Evolutionary conservation across 2,329 filamentous ascomycete genomes (phyloP), one percentile per base, ranked within the genome.

Genomic region (Ascochyta viciae-villosae): DNA sequence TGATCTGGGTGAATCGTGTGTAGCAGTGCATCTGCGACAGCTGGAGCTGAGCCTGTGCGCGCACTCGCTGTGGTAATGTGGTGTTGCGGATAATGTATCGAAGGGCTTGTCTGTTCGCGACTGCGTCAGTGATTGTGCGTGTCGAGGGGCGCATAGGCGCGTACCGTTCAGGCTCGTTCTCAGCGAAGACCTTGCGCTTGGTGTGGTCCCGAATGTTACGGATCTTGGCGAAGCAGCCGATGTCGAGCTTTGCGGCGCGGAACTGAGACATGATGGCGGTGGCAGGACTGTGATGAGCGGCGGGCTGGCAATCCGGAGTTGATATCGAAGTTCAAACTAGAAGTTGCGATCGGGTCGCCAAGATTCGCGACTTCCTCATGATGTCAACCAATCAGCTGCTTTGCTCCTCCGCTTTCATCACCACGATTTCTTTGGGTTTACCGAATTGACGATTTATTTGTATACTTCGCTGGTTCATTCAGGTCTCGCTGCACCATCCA

Each of bases 11-110:
- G 55, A 91, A 87, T 58, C 93, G 85, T 33, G 95, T 98, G 79
- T 98, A 98, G 82, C 87, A 88, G 81, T 97, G 93, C 94, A 98
- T 97, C 79, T 96, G 89, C 3, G 89, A 87, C 64, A 99, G 83
- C 79, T 98, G 89, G 53, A 99, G 86, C 81, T 98, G 94, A 38
- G 95, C 95, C 76, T 96, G 90, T 60, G 91, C 92, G 70, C 96
- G 90, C 47, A 90, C 87, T 71, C 93, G 87, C 52, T 87, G 83
- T 1, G 93, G 87, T 3, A 99, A 88, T 1, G 88, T 89, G 29
- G 92, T 95, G 78, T 99, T 99, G 76, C 91, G 92, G 75, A 96
- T 91, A 62, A 96, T 89, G 80, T 97, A 97, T 69, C 79, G 77
- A 45, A 82, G 80, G 4, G 81, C 94, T 90, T 98, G 93, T 78